These are phyloP conservation scores for Fonsecaea monophora DNA, from an alignment of 2,329 filamentous ascomycete species.

Conservation along the genomic window DNA sequence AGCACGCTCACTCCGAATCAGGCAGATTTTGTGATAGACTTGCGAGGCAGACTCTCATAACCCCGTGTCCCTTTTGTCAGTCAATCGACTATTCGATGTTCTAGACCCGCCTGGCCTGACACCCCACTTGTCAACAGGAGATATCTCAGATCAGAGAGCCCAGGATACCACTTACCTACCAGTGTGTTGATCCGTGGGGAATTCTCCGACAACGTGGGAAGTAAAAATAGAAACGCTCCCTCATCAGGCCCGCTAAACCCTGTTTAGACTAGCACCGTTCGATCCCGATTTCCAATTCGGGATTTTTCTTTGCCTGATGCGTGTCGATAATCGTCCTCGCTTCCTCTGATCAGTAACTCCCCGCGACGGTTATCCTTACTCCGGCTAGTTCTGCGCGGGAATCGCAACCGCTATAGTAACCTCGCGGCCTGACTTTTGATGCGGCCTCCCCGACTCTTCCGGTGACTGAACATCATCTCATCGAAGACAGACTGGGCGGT, in stretches of 20 bases:
- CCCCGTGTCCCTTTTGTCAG: neutral
- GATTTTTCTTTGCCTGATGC: neutral
- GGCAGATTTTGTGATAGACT: slow-evolving; percentile 12
- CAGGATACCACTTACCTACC: neutral
- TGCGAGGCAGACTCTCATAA: slow-evolving; percentile 22
- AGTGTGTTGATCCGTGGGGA: neutral
- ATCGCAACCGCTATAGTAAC: neutral
- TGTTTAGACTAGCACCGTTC: neutral
- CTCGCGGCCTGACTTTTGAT: neutral
- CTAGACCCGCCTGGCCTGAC: neutral
- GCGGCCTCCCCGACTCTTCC: neutral
- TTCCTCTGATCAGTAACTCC: neutral
- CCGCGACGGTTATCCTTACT: neutral
- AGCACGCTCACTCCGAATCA: slow-evolving; percentile 22
- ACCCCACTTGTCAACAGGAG: neutral
- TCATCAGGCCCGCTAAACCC: slow-evolving; percentile 8
- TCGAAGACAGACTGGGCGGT: neutral
- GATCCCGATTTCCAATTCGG: neutral
- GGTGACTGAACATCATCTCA: neutral
- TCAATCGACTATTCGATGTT: neutral
- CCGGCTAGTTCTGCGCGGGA: neutral
- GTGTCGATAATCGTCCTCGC: neutral
- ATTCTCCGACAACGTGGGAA: slow-evolving; percentile 12
- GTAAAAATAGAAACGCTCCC: slow-evolving; percentile 12
- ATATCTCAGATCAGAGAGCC: neutral